Base-by-base conservation (phyloP, 768 basidiomycete genomes). In the Filobasidium floriforme region DNA sequence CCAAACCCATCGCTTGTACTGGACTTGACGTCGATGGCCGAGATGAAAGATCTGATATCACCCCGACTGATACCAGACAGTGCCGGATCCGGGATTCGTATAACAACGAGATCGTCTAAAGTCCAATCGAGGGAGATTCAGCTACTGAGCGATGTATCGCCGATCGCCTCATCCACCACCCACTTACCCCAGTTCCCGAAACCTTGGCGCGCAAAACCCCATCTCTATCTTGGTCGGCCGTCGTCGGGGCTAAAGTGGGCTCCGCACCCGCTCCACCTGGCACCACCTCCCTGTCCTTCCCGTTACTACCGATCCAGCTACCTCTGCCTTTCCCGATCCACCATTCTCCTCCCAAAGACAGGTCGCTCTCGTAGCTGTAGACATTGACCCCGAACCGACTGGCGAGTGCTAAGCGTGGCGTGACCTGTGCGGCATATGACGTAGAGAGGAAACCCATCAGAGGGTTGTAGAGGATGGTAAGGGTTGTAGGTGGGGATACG, bases 301-400 rank as follows among this genome's bases (percentile, higher is more conserved):
- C 64, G 15, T 41, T 26, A 6, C 52, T 18, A 37, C 22, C 24
- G 19, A 44, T 54, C 68, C 68, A 65, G 15, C 64, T 52, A 40
- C 80, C 61, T 62, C 69, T 46, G 63, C 75, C 72, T 26, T 86
- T 84, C 24, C 91, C 84, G 75, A 92, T 84, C 92, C 91, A 96
- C 90, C 91, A 96, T 77, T 97, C 93, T 0, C 89, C 88, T 1
- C 94, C 94, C 81, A 97, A 85, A 11, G 90, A 88, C 88, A 92
- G 89, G 76, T 97, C 93, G 77, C 90, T 92, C 71, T 94, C 91
- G 77, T 92, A 97, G 79, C 90, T 92, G 76, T 97, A 96, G 29
- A 93, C 85, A 73, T 98, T 98, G 80, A 97, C 92, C 75, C 97
- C 92, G 75, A 93, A 98, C 37, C 77, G 86, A 0, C 90, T 88